Conservation (phyloP, 2,329 filamentous ascomycete genomes). For the Zasmidium citrigriseum region DNA sequence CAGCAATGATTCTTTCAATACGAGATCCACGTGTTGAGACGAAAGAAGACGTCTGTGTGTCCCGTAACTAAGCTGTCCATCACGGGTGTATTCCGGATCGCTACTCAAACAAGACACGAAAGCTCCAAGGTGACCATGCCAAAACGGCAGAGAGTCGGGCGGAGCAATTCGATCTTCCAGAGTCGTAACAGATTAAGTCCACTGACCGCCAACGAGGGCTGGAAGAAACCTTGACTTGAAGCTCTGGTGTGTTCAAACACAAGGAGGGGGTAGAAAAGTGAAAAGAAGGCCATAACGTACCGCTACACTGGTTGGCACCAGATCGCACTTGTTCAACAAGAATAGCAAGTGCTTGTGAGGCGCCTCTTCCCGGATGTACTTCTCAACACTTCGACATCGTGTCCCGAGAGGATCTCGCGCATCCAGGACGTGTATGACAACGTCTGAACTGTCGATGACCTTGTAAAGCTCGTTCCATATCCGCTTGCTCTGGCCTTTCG, state of each 20-base stretch:
- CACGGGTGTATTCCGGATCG: constrained; percentile 74
- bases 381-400: constrained; percentile 84
- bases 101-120: constrained; percentile 96
- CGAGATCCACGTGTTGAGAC: constrained; percentile 17
- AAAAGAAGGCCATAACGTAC: constrained; percentile 68
- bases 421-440: constrained; percentile 92
- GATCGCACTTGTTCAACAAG: constrained; percentile 85
- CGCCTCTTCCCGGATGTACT: constrained; percentile 89
- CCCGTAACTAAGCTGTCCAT: constrained; percentile 98
- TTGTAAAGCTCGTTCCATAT: constrained; percentile 96
- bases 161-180: constrained; percentile 87
- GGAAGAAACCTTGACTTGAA: constrained; percentile 88
- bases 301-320: constrained; percentile 88
- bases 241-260: constrained; percentile 61
- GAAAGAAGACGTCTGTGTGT: constrained; percentile 67
- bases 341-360: constrained; percentile 95
- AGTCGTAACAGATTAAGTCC: constrained; percentile 96
- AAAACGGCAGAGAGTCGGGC: constrained; percentile 82
- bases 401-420: constrained; percentile 88
- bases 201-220: constrained; percentile 61
- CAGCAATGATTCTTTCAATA: no score
- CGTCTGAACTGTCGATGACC: constrained; percentile 92
- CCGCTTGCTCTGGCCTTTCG: constrained; percentile 90
- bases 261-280: constrained; percentile 17
- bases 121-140: constrained; percentile 70